Evolutionary conservation across 2,329 filamentous ascomycete species (phyloP).

Genomic region (Venturia nashicola): DNA sequence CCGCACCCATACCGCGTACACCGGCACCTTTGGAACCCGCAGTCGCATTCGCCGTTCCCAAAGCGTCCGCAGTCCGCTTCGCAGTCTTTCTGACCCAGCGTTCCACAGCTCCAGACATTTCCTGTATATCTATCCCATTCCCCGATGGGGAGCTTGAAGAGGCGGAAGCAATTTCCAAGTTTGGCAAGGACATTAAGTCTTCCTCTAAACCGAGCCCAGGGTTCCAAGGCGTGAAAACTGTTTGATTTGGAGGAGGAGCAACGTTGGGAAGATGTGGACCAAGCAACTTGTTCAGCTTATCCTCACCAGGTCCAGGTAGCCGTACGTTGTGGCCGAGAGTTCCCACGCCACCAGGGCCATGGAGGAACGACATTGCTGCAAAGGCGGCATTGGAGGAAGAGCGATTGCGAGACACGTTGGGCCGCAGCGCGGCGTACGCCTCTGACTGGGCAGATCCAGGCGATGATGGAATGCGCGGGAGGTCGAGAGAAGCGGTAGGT

Average conservation of each 20-base stretch:
- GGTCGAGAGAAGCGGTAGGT: constrained; percentile 53
- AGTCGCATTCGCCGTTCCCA: constrained; percentile 18
- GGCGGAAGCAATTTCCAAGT: not conserved
- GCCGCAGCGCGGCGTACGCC: not conserved
- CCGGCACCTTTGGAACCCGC: constrained; percentile 10
- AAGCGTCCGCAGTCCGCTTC: constrained; percentile 37
- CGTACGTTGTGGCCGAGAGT: constrained; percentile 61
- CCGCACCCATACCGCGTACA: constrained; percentile 16
- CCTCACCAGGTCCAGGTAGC: constrained; percentile 69
- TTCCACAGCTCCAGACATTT: constrained; percentile 77
- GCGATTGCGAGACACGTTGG: constrained; percentile 27
- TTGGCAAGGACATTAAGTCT: constrained; percentile 7
- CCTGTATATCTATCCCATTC: constrained; percentile 48
- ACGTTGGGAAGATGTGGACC: constrained; percentile 72
- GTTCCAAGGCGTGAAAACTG: constrained; percentile 29
- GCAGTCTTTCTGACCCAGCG: constrained; percentile 82
- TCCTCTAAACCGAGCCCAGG: constrained; percentile 16
- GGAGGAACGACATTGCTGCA: constrained; percentile 43
- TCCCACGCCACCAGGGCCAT: constrained; percentile 78
- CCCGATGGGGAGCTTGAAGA: constrained; percentile 16
- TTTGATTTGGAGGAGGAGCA: constrained; percentile 48
- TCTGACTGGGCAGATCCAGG: constrained; percentile 12
- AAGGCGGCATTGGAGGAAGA: constrained; percentile 20
- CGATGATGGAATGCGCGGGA: constrained; percentile 33
- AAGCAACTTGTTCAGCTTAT: constrained; percentile 74